Evolutionary conservation across 2,329 filamentous ascomycete species (phyloP).

Genomic region (Fusarium lyarnte): DNA sequence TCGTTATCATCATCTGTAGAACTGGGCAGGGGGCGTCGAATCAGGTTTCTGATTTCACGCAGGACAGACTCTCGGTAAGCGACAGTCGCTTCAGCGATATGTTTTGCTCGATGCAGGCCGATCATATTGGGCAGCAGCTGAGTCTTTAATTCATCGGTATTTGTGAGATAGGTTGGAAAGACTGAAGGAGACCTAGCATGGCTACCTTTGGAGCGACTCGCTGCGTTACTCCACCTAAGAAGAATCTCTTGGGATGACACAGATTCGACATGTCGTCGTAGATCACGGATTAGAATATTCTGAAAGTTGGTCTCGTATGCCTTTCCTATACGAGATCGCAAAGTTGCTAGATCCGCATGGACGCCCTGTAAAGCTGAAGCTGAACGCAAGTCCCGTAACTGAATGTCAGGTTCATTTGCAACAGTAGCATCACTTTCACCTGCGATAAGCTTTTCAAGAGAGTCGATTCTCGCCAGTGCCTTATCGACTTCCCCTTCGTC

Average conservation of each 20-base stretch:
- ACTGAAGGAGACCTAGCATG: slow-evolving; percentile 73
- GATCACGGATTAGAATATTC: slow-evolving; percentile 78
- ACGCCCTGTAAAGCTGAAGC: slow-evolving; percentile 84
- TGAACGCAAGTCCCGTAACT: slow-evolving; percentile 74
- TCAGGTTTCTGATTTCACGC: slow-evolving; percentile 85
- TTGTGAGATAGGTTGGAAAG: slow-evolving; percentile 81
- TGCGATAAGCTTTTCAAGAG: slow-evolving; percentile 80
- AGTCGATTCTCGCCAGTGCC: slow-evolving; percentile 80
- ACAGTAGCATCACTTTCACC: slow-evolving; percentile 67
- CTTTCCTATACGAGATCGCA: slow-evolving; percentile 85
- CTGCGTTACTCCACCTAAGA: slow-evolving; percentile 83
- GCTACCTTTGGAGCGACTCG: slow-evolving; percentile 74
- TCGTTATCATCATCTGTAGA: slow-evolving; percentile 94
- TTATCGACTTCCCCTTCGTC: slow-evolving; percentile 85
- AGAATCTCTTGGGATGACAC: slow-evolving; percentile 79
- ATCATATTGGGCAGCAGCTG: slow-evolving; percentile 76
- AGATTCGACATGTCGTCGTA: slow-evolving; percentile 80
- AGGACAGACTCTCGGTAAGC: slow-evolving; percentile 85
- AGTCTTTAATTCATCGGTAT: slow-evolving; percentile 74
- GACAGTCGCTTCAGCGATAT: slow-evolving; percentile 82
- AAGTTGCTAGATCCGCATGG: slow-evolving; percentile 76
- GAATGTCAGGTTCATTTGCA: slow-evolving; percentile 45
- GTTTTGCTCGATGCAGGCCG: slow-evolving; percentile 83
- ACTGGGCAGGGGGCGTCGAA: slow-evolving; percentile 86
- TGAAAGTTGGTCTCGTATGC: slow-evolving; percentile 86